phyloP scores from a whole-genome alignment of 192 early-diverging fungal species.

The Tieghemiomyces parasiticus region DNA sequence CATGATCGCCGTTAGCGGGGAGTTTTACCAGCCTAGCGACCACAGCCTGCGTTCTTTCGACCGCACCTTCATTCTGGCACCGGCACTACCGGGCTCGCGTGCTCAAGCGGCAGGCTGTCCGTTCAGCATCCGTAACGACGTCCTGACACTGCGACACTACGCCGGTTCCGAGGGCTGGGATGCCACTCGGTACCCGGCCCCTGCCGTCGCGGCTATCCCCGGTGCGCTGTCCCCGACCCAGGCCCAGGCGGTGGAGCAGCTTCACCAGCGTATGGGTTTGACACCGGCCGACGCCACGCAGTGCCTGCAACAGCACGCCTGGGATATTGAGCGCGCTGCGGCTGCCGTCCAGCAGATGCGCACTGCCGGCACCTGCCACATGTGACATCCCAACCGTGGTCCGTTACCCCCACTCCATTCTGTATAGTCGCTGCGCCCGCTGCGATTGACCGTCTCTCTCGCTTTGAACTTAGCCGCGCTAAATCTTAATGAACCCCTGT shows the following conservation, averaged over 20 bases:
- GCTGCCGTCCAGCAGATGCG: too few species aligned
- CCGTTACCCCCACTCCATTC: too few species aligned
- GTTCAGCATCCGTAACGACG: constrained; percentile 6
- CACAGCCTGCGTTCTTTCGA: not conserved
- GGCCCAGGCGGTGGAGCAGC: not conserved
- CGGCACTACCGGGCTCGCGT: not conserved
- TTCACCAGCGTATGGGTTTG: not conserved
- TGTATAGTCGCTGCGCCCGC: too few species aligned
- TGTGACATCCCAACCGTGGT: too few species aligned
- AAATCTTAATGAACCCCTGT: too few species aligned
- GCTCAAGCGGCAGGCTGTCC: not conserved
- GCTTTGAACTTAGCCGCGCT: too few species aligned
- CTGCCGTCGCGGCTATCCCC: not conserved
- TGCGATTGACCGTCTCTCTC: too few species aligned
- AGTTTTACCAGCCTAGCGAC: not conserved
- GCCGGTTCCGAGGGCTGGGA: not conserved
- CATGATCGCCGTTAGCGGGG: not conserved
- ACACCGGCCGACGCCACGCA: not conserved
- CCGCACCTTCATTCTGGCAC: not conserved
- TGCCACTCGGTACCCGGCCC: not conserved
- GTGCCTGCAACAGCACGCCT: not conserved
- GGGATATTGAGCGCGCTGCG: not conserved
- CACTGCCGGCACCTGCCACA: too few species aligned
- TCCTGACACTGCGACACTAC: not conserved
- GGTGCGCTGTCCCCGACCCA: not conserved